Percentiles rank a stretch among this genome's conserved stretches.
Conservation (phyloP, 805 yeast genomes). For the Candida mattraensis region DNA sequence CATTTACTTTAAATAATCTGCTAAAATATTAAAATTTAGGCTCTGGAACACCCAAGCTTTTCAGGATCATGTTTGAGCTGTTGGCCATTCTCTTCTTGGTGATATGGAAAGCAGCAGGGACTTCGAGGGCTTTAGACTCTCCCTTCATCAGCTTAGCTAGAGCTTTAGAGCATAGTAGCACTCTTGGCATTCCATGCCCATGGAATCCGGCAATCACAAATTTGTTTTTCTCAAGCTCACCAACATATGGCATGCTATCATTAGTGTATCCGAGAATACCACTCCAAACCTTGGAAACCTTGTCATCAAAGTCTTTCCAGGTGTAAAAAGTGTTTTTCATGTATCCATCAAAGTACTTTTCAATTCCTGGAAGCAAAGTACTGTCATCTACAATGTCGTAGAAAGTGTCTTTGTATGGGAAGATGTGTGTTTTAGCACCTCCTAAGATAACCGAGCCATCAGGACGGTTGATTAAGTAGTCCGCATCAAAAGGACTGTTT, state of each 20-base stretch:
- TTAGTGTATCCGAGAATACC: conserved; percentile 47
- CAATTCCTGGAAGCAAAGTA: conserved; percentile 25
- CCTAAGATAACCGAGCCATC: conserved; percentile 40
- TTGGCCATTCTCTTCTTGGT: conserved; percentile 20
- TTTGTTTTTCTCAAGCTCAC: conserved; percentile 36
- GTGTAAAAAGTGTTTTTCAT: conserved; percentile 34
- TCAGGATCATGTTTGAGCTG: conserved; percentile 15
- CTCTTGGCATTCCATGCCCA: conserved; percentile 55
- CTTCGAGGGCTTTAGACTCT: conserved; percentile 5
- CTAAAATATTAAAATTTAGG: background rate
- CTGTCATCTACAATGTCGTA: conserved; percentile 38
- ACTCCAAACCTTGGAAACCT: conserved; percentile 37
- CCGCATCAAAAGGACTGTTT: conserved; percentile 10
- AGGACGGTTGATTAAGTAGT: conserved; percentile 36
- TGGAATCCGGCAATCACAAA: conserved; percentile 46
- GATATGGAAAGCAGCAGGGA: conserved; percentile 26
- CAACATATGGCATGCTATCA: conserved; percentile 43
- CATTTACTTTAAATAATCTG: no score
- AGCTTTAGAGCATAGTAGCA: conserved; percentile 40
- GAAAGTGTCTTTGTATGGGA: conserved; percentile 24
- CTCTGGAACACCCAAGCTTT: conserved; percentile 1
- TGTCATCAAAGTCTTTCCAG: conserved; percentile 32
- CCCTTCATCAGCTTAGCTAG: conserved; percentile 28
- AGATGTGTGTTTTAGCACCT: conserved; percentile 26
- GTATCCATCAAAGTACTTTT: conserved; percentile 28